phyloP scores from a whole-genome alignment of 2,329 filamentous ascomycete genomes.

The Talaromyces sp. region DNA sequence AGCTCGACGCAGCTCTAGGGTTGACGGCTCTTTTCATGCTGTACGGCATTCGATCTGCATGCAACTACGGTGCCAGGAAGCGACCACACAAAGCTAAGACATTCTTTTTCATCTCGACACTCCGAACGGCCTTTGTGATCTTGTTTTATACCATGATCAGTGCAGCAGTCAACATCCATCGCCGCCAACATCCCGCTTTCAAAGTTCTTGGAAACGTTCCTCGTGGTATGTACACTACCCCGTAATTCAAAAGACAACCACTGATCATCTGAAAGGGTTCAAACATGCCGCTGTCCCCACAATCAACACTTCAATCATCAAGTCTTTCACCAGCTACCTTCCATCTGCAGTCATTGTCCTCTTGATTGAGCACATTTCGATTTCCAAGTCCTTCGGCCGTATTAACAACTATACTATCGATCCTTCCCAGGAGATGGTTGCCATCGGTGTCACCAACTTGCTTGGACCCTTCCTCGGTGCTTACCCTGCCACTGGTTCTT shows the following conservation, averaged over 20 bases:
- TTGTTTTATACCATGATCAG: constrained; percentile 88
- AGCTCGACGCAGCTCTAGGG: constrained; percentile 81
- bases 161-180: constrained; percentile 74
- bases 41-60: constrained; percentile 68
- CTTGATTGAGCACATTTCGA: constrained; percentile 93
- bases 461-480: constrained; percentile 87
- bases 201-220: constrained; percentile 74
- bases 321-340: constrained; percentile 66
- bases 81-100: constrained; percentile 67
- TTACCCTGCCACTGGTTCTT: constrained; percentile 91
- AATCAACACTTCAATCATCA: constrained; percentile 65
- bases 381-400: constrained; percentile 92
- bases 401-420: constrained; percentile 96
- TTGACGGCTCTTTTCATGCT: constrained; percentile 75
- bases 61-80: constrained; percentile 65
- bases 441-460: constrained; percentile 86
- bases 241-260: too few relatives aligned
- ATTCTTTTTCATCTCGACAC: constrained; percentile 86
- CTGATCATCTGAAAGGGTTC: constrained; percentile 58
- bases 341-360: constrained; percentile 90
- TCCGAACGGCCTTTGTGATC: constrained; percentile 88
- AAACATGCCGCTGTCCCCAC: constrained; percentile 70
- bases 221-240: constrained; percentile 52
- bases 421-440: constrained; percentile 92
- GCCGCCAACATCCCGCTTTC: constrained; percentile 63